Evolutionary conservation across 192 early-diverging fungal species (phyloP).

Genomic region (Dimargaris verticillata): DNA sequence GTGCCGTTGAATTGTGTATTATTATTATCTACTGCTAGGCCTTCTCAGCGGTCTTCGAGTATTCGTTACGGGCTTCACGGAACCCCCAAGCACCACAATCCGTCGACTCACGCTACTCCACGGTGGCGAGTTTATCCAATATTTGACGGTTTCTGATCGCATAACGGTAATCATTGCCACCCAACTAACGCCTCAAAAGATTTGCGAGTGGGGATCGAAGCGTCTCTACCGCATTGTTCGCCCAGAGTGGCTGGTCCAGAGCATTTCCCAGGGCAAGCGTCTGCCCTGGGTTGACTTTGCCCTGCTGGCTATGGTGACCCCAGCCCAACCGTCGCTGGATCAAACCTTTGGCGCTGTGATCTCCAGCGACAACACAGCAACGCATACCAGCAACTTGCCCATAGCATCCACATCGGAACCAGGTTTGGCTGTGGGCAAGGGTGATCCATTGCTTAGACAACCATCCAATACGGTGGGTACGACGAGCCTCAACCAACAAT

Average conservation of each 20-base stretch:
- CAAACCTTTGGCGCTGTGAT: not conserved
- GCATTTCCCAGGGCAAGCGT: slow-evolving; percentile 32
- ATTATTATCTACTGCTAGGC: not conserved
- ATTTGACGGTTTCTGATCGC: slow-evolving; percentile 33
- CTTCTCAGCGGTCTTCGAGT: slow-evolving; percentile 13
- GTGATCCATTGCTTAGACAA: too few species aligned
- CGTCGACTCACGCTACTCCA: slow-evolving; percentile 33
- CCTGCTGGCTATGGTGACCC: slow-evolving; percentile 1
- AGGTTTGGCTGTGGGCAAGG: too few species aligned
- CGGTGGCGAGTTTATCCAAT: slow-evolving; percentile 33
- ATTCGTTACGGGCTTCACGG: slow-evolving; percentile 56
- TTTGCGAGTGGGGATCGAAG: slow-evolving; percentile 35
- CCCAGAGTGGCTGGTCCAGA: slow-evolving; percentile 66
- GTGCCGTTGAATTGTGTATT: not conserved
- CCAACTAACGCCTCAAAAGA: slow-evolving; percentile 44
- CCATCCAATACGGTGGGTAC: too few species aligned
- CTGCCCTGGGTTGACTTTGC: slow-evolving; percentile 51
- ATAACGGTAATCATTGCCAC: slow-evolving; percentile 52
- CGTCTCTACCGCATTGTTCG: slow-evolving; percentile 40
- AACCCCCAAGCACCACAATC: slow-evolving; percentile 32
- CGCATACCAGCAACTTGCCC: not conserved
- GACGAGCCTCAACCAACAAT: too few species aligned
- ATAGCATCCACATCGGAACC: not conserved
- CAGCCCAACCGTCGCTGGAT: not conserved
- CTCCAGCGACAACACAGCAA: not conserved